Evolutionary conservation across 176 grass and related monocot species (phyloP).

Genomic region (Dactylis glomerata): DNA sequence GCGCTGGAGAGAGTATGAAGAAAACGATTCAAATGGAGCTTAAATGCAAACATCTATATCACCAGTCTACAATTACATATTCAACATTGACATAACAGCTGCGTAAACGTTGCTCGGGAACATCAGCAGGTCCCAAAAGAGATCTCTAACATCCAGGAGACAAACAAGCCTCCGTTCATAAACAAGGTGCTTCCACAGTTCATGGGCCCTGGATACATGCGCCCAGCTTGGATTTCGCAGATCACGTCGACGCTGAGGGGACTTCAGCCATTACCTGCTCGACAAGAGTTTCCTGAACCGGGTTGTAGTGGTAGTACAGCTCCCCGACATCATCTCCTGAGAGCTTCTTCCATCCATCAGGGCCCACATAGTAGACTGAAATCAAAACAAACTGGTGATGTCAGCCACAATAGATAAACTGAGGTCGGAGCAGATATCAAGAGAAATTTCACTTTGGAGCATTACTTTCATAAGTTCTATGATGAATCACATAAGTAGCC

Average conservation of each 20-base stretch:
- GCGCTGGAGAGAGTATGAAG: too few relatives aligned
- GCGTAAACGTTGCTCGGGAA: not conserved
- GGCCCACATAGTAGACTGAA: conserved; percentile 85
- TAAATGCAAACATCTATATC: conserved; percentile 10
- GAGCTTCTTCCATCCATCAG: conserved; percentile 87
- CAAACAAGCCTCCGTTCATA: conserved; percentile 31
- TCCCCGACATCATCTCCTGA: conserved; percentile 91
- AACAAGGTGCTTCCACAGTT: conserved; percentile 17
- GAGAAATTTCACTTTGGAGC: not conserved
- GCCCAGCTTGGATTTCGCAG: not conserved
- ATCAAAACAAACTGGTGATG: not conserved
- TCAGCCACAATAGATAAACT: not conserved
- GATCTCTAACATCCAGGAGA: not conserved
- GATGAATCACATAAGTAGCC: too few relatives aligned
- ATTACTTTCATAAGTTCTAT: not conserved
- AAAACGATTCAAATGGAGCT: not conserved
- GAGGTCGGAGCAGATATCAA: not conserved
- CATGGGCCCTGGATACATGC: not conserved
- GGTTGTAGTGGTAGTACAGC: conserved; percentile 92
- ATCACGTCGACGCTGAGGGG: conserved; percentile 37
- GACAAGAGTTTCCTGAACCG: conserved; percentile 41
- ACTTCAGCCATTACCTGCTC: conserved; percentile 87
- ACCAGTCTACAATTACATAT: conserved; percentile 8
- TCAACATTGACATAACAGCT: not conserved
- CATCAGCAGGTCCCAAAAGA: conserved; percentile 2